Conservation (phyloP, 1,284 basidiomycete species). For the Entoloma clypeatum region DNA sequence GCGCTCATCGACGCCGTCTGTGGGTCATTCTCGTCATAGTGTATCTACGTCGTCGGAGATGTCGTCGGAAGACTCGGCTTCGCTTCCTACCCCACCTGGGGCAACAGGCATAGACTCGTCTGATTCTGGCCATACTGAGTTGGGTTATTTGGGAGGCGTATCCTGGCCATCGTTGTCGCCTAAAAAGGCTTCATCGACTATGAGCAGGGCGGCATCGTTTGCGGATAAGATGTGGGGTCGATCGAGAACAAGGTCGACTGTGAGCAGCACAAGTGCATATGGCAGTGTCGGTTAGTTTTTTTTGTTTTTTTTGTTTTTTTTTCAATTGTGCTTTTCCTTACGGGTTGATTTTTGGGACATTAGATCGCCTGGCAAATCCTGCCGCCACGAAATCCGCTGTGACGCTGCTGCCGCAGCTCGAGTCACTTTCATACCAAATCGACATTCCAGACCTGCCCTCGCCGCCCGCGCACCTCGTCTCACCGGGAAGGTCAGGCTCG, state of each 20-base stretch:
- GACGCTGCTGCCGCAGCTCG: conserved; percentile 18
- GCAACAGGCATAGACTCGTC: conserved; percentile 26
- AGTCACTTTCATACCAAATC: conserved; percentile 15
- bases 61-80: conserved; percentile 52
- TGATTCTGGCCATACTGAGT: conserved; percentile 15
- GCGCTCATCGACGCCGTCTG: conserved; percentile 32
- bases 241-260: conserved; percentile 45
- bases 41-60: conserved; percentile 52
- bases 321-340: not conserved
- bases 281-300: conserved; percentile 30
- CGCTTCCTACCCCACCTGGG: conserved; percentile 46
- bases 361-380: conserved; percentile 18
- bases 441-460: conserved; percentile 16
- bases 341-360: not conserved
- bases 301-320: conserved; percentile 2
- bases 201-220: conserved; percentile 47
- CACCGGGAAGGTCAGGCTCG: conserved; percentile 19
- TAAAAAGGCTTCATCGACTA: conserved; percentile 40
- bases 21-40: conserved; percentile 42
- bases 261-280: conserved; percentile 35
- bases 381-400: conserved; percentile 15
- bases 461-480: conserved; percentile 15
- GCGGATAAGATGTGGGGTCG: conserved; percentile 53
- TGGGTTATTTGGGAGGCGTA: conserved; percentile 27
- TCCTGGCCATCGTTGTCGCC: conserved; percentile 44